These are phyloP conservation scores for Carpinus fangiana DNA, from an alignment of 306 rosid genomes.

Conservation along the genomic window DNA sequence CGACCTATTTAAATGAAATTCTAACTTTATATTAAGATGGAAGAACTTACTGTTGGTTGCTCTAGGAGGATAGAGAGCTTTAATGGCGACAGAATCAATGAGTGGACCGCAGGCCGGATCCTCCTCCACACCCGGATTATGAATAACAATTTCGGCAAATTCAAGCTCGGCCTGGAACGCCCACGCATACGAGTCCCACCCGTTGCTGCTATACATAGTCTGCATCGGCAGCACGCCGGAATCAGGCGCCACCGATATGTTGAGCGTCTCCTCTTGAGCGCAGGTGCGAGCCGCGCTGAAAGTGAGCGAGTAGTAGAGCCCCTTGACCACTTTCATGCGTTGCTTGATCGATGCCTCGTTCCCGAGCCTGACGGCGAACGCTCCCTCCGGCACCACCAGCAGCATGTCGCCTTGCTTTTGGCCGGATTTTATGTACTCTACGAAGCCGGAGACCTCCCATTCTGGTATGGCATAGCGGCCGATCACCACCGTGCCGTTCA, in stretches of 20 bases:
- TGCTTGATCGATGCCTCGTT: constrained; percentile 90
- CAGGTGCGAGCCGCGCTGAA: constrained; percentile 93
- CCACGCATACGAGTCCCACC: constrained; percentile 91
- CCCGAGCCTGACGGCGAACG: constrained; percentile 83
- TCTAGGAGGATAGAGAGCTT: constrained; percentile 69
- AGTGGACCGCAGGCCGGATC: constrained; percentile 98
- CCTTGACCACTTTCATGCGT: constrained; percentile 56
- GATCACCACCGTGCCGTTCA: constrained; percentile 70
- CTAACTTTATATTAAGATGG: too few species aligned
- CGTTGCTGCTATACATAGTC: constrained; percentile 81
- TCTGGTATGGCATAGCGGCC: constrained; percentile 64
- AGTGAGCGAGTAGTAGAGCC: constrained; percentile 73
- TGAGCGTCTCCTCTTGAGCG: constrained; percentile 82
- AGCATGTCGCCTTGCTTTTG: constrained; percentile 98
- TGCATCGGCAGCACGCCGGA: constrained; percentile 84
- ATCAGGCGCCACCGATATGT: constrained; percentile 79
- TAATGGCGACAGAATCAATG: constrained; percentile 75
- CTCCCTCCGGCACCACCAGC: constrained; percentile 92
- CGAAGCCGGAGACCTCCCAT: constrained; percentile 83
- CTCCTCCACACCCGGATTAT: constrained; percentile 91
- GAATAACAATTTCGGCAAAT: constrained; percentile 55
- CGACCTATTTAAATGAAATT: too few species aligned
- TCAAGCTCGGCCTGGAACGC: constrained; percentile 61
- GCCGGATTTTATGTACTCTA: constrained; percentile 91
- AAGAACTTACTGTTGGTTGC: constrained; percentile 58